Percentiles rank a stretch among this genome's conserved stretches.
Evolutionary conservation across 164 flowering plant genomes (phyloP).

Genomic region (Vitis vinifera): ASM3070453v1 NC_081812.1:21026501-21027000

Average conservation of each 20-base stretch:
- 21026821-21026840: slow-evolving; percentile 80
- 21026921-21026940: too few species aligned
- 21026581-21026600: too few species aligned
- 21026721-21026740: background rate
- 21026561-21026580: too few species aligned
- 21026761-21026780: slow-evolving; percentile 89
- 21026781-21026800: slow-evolving; percentile 73
- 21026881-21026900: background rate
- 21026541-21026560: background rate
- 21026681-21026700: too few species aligned
- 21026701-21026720: too few species aligned
- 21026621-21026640: too few species aligned
- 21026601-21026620: too few species aligned
- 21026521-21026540: background rate
- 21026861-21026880: background rate
- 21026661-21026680: too few species aligned
- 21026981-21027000: too few species aligned
- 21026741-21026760: slow-evolving; percentile 89
- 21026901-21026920: background rate
- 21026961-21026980: background rate
- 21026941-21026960: background rate
- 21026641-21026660: too few species aligned
- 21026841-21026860: slow-evolving; percentile 17
- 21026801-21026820: slow-evolving; percentile 80
- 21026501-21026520: background rate